Evolutionary conservation across 2,329 filamentous ascomycete genomes (phyloP).

Genomic region (Stromatinia cepivora): DNA sequence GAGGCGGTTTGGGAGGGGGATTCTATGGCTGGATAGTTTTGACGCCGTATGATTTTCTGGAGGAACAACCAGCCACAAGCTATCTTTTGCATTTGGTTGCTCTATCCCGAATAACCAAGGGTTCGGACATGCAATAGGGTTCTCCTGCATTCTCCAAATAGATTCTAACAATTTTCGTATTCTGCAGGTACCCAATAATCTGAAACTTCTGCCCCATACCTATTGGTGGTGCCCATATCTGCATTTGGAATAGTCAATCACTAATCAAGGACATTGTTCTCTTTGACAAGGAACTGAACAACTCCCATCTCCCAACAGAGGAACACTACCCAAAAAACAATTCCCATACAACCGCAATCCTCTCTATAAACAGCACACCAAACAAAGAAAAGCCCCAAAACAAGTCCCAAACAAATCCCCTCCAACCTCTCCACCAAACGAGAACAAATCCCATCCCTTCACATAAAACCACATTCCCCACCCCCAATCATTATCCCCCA

Average conservation of each 20-base stretch:
- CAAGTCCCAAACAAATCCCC: background rate
- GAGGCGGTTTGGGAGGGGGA: slow-evolving; percentile 3
- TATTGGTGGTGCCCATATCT: too few species aligned
- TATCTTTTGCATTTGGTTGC: background rate
- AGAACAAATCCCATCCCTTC: background rate
- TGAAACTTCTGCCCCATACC: too few species aligned
- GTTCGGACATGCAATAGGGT: too few species aligned
- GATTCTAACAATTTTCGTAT: too few species aligned
- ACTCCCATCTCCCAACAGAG: background rate
- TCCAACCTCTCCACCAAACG: background rate
- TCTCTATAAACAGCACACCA: too few species aligned
- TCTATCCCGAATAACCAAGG: too few species aligned
- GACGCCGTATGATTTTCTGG: background rate
- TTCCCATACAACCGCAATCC: background rate
- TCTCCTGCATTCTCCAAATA: too few species aligned
- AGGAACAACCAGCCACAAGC: background rate
- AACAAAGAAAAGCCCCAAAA: background rate
- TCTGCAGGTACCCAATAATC: too few species aligned
- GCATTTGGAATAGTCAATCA: too few species aligned
- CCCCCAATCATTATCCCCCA: background rate
- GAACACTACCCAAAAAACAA: background rate
- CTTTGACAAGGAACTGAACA: background rate
- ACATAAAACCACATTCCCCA: background rate
- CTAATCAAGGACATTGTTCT: background rate
- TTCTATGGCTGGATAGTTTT: background rate